Evolutionary conservation across 169 alveolate genomes (phyloP).

Genomic region (Plasmodium reichenowi): DNA sequence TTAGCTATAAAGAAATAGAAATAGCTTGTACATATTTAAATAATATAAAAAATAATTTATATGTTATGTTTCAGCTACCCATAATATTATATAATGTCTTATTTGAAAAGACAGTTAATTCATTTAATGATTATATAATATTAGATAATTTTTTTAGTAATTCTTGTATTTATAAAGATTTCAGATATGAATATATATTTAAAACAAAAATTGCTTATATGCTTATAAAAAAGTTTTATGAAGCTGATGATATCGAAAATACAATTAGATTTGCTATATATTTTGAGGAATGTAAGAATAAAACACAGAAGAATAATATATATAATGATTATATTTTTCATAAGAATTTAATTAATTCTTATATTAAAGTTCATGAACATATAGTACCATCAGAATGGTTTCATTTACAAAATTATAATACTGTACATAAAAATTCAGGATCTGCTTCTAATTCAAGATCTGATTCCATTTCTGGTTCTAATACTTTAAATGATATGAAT

Average conservation of each 20-base stretch:
- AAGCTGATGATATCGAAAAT: slow-evolving; percentile 35
- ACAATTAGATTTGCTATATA: slow-evolving; percentile 45
- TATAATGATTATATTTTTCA: slow-evolving; percentile 74
- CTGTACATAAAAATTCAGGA: not conserved
- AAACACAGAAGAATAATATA: slow-evolving; percentile 55
- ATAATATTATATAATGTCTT: slow-evolving; percentile 33
- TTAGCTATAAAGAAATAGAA: slow-evolving; percentile 58
- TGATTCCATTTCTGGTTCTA: too few relatives aligned
- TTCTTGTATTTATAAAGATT: slow-evolving; percentile 34
- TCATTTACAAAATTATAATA: slow-evolving; percentile 12
- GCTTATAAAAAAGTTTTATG: slow-evolving; percentile 47
- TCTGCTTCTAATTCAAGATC: too few relatives aligned
- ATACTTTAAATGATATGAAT: slow-evolving; percentile 22
- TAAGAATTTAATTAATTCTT: slow-evolving; percentile 33
- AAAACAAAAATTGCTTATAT: slow-evolving; percentile 63
- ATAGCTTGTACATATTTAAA: slow-evolving; percentile 55
- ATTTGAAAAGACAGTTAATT: slow-evolving; percentile 18
- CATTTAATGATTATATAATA: slow-evolving; percentile 32
- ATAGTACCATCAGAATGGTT: slow-evolving; percentile 69
- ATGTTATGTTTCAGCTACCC: slow-evolving; percentile 70
- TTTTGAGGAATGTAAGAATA: slow-evolving; percentile 32
- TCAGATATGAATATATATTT: slow-evolving; percentile 55
- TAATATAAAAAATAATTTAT: slow-evolving; percentile 62
- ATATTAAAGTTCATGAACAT: slow-evolving; percentile 56
- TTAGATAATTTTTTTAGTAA: slow-evolving; percentile 46